Evolutionary conservation across 495 filamentous ascomycete genomes (phyloP), one percentile per base, ranked within the genome.

Genomic region (Xylaria scruposa): DNA sequence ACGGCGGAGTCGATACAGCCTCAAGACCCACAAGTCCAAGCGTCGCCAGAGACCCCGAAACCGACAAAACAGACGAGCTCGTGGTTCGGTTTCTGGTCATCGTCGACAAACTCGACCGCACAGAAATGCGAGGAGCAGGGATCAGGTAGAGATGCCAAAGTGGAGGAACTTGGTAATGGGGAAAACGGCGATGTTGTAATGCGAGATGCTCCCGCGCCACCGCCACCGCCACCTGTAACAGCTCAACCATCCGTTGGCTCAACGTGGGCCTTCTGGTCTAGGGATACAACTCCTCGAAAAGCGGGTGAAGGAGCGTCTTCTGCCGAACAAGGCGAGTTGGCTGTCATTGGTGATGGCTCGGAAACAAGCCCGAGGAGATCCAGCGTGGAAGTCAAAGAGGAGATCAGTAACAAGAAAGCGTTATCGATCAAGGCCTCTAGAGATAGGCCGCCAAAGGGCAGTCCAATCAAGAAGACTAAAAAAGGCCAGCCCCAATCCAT

Each of bases 181-280:
- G 77, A 81, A 46, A 70, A 73, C 9, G 76, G 79, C 63, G 79
- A 82, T 62, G 76, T 76, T 33, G 72, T 78, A 3, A 83, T 85
- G 78, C 72, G 82, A 44, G 81, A 85, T 61, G 79, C 77, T 46
- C 81, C 81, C 21, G 71, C 79, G 12, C 71, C 56, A 67, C 75
- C 71, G 42, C 49, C 70, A 19, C 40, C 59, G 42, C 69, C 17
- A 2, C 56, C 64, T 56, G 29, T 70, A 72, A 29, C 53, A 15
- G 67, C 66, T 19, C 68, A 72, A 54, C 79, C 80, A 19, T 68
- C 73, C 58, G 26, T 85, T 71, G 86, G 91, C 24, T 92, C 92
- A 8, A 92, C 90, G 1, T 97, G 93, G 93, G 93, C 91, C 0
- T 97, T 97, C 73, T 97, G 92, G 92, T 93, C 91, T 8, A 89